Percentiles rank a stretch among this genome's conserved stretches.
Evolutionary conservation across 106 monocot genomes (phyloP).

Genomic region (Dactylorhiza incarnata): DNA sequence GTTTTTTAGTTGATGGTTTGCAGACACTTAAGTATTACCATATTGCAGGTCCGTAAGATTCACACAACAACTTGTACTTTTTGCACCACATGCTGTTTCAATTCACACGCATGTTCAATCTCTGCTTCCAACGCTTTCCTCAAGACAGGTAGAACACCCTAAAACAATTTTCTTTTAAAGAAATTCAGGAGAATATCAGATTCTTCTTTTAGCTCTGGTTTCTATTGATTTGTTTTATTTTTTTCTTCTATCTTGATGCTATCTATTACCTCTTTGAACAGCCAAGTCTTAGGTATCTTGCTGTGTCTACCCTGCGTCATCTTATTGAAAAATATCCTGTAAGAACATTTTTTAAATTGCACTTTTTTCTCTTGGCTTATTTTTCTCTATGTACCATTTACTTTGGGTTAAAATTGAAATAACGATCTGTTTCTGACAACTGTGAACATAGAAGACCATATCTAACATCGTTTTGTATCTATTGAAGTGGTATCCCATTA

Average conservation of each 20-base stretch:
- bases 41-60: conserved; percentile 85
- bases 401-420: background rate
- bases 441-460: background rate
- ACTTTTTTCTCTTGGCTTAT: background rate
- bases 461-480: background rate
- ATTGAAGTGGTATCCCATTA: too few species aligned
- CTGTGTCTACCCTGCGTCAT: conserved; percentile 83
- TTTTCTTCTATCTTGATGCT: conserved; percentile 4
- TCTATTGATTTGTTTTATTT: background rate
- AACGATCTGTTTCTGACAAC: background rate
- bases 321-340: conserved; percentile 95
- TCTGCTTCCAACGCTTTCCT: conserved; percentile 89
- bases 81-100: conserved; percentile 98
- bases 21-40: background rate
- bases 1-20: background rate
- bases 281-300: conserved; percentile 90
- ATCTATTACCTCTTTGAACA: conserved; percentile 33
- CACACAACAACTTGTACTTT: conserved; percentile 96
- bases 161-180: background rate
- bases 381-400: background rate
- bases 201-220: background rate
- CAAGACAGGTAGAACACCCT: conserved; percentile 60
- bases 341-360: conserved; percentile 16
- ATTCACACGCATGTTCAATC: conserved; percentile 77
- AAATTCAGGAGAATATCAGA: background rate